These are phyloP conservation scores for Cryptococcus floricola DNA, from an alignment of 1,284 basidiomycete genomes.

Conservation along the genomic window DNA sequence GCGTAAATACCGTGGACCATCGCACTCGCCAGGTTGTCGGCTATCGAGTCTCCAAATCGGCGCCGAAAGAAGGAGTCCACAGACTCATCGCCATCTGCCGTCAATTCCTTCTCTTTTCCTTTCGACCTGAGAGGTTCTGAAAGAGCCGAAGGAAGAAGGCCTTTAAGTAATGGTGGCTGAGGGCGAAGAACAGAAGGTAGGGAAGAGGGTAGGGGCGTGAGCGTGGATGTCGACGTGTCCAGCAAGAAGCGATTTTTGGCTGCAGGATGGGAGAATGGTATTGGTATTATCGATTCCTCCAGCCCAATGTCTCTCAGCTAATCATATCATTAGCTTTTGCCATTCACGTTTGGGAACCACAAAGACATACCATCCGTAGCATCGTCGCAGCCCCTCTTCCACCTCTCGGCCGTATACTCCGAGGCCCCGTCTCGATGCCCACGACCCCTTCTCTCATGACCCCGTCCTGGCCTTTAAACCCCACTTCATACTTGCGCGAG, in stretches of 20 bases:
- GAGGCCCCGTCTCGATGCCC: constrained; percentile 73
- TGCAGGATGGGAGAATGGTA: constrained; percentile 37
- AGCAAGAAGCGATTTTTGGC: constrained; percentile 44
- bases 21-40: constrained; percentile 72
- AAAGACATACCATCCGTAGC: constrained; percentile 67
- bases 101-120: constrained; percentile 30
- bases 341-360: not conserved
- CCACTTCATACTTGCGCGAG: constrained; percentile 57
- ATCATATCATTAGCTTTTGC: not conserved
- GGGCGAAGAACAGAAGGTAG: constrained; percentile 51
- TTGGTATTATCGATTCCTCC: constrained; percentile 29
- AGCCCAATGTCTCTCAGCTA: constrained; percentile 30
- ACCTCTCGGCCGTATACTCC: constrained; percentile 72
- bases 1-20: constrained; percentile 92
- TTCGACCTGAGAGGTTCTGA: constrained; percentile 59
- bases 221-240: constrained; percentile 11
- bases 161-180: constrained; percentile 54
- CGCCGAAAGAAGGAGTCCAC: constrained; percentile 73
- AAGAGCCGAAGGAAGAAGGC: constrained; percentile 57
- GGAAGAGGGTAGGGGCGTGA: constrained; percentile 41
- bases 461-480: constrained; percentile 9
- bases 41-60: constrained; percentile 69
- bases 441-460: constrained; percentile 49
- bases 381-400: constrained; percentile 55
- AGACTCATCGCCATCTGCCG: constrained; percentile 63